Percentiles rank a stretch among this genome's conserved stretches.
Evolutionary conservation across 768 basidiomycete species (phyloP).

Genomic region (Russula sp.): DNA sequence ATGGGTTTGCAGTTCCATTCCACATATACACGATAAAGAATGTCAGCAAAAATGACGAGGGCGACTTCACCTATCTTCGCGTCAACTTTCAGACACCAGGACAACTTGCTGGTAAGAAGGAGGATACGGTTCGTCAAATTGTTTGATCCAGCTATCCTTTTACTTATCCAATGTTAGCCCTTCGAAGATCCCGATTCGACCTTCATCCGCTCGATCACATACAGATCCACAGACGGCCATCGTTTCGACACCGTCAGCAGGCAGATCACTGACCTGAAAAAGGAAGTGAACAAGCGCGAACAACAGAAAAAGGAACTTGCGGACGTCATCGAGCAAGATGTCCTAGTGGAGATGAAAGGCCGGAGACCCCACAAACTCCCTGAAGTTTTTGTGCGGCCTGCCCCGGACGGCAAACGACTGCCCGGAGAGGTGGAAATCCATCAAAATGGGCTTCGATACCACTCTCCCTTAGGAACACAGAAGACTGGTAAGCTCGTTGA

Average conservation of each 20-base stretch:
- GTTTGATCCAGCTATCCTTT: neutral
- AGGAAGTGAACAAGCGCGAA: slow-evolving; percentile 94
- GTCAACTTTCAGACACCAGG: slow-evolving; percentile 99
- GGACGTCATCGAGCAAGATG: slow-evolving; percentile 94
- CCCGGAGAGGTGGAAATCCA: slow-evolving; percentile 99
- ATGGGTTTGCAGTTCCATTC: slow-evolving; percentile 95
- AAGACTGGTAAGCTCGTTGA: slow-evolving; percentile 68
- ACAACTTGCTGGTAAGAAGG: slow-evolving; percentile 96
- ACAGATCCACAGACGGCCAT: slow-evolving; percentile 84
- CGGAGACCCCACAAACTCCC: slow-evolving; percentile 81
- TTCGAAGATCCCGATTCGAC: slow-evolving; percentile 97
- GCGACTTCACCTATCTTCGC: slow-evolving; percentile 88
- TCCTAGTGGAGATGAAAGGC: slow-evolving; percentile 83
- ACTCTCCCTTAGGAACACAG: slow-evolving; percentile 81
- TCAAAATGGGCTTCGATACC: slow-evolving; percentile 93
- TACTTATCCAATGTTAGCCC: slow-evolving; percentile 48
- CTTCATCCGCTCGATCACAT: slow-evolving; percentile 93
- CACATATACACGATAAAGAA: slow-evolving; percentile 99
- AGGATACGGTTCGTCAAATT: slow-evolving; percentile 69
- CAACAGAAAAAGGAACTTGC: slow-evolving; percentile 98
- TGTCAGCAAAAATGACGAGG: slow-evolving; percentile 95
- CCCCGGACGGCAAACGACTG: slow-evolving; percentile 89
- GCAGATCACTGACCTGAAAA: slow-evolving; percentile 93
- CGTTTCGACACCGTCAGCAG: slow-evolving; percentile 88
- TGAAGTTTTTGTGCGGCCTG: slow-evolving; percentile 91